These are phyloP conservation scores for Luzula sylvatica DNA, from an alignment of 176 grass and related monocot species.

Conservation along the genomic window DNA sequence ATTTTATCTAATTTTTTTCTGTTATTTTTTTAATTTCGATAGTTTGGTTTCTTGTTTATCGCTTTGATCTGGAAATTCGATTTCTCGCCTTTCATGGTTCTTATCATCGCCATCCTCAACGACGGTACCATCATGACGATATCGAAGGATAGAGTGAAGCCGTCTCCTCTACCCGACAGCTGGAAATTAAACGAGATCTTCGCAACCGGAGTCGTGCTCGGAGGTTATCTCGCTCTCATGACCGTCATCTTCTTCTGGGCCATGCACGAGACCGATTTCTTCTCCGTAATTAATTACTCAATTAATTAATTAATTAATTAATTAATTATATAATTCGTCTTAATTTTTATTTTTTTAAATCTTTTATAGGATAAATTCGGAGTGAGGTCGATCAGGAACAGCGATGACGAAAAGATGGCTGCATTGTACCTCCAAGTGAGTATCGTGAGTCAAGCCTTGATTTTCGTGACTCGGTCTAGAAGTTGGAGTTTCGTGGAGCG, in stretches of 20 bases:
- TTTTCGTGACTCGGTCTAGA: constrained; percentile 86
- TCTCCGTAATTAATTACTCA: constrained; percentile 32
- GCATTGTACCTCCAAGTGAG: constrained; percentile 98
- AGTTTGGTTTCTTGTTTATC: constrained; percentile 94
- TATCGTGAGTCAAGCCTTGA: constrained; percentile 93
- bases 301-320: too few species aligned
- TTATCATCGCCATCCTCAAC: constrained; percentile 98
- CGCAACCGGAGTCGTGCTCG: constrained; percentile 73
- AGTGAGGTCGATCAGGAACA: constrained; percentile 54
- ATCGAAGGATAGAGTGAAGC: constrained; percentile 91
- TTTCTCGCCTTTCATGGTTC: constrained; percentile 96
- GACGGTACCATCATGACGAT: constrained; percentile 99
- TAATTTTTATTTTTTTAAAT: constrained; percentile 13
- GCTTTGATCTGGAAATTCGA: constrained; percentile 91
- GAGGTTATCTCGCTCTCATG: constrained; percentile 84
- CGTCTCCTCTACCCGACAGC: constrained; percentile 84
- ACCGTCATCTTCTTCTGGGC: constrained; percentile 98
- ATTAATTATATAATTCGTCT: background rate
- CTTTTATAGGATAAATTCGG: constrained; percentile 63
- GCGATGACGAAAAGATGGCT: constrained; percentile 62
- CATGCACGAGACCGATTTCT: constrained; percentile 72
- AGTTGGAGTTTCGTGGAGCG: constrained; percentile 82
- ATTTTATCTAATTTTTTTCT: background rate
- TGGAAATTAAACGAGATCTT: constrained; percentile 99
- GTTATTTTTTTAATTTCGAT: constrained; percentile 21